phyloP scores from a whole-genome alignment of 2,329 filamentous ascomycete species.

The Aspergillus pseudonomiae region DNA sequence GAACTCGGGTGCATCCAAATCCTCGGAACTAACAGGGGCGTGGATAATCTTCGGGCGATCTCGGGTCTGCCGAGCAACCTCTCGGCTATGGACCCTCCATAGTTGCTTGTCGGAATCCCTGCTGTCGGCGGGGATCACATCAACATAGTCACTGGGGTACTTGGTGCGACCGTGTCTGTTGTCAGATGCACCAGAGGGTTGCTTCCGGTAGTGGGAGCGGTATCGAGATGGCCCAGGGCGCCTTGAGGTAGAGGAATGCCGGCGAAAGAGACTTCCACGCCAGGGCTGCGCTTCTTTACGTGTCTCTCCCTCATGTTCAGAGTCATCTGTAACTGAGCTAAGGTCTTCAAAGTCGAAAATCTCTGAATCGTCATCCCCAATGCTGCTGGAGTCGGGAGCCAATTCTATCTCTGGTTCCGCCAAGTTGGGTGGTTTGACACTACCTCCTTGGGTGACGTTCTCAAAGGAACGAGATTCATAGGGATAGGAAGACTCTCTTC shows the following conservation, averaged over 20 bases:
- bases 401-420: constrained; percentile 19
- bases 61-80: constrained; percentile 19
- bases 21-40: constrained; percentile 15
- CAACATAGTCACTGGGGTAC: constrained; percentile 24
- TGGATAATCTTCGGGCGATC: constrained; percentile 26
- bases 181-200: constrained; percentile 13
- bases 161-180: constrained; percentile 11
- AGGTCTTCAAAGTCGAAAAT: constrained; percentile 30
- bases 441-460: constrained; percentile 3
- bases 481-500: neutral
- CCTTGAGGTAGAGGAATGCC: constrained; percentile 23
- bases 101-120: constrained; percentile 12
- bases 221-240: constrained; percentile 20
- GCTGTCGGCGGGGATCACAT: constrained; percentile 30
- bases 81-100: constrained; percentile 14
- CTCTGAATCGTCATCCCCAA: constrained; percentile 34
- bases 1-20: constrained; percentile 14
- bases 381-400: constrained; percentile 24
- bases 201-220: constrained; percentile 33
- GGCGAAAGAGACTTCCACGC: constrained; percentile 24
- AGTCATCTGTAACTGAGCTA: constrained; percentile 33
- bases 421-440: constrained; percentile 7
- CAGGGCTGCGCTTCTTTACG: constrained; percentile 20
- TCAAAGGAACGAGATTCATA: neutral
- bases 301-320: constrained; percentile 24